Percentiles rank a stretch among this genome's conserved stretches.
Evolutionary conservation across 169 alveolate genomes (phyloP).

Genomic region (Besnoitia besnoiti): DNA sequence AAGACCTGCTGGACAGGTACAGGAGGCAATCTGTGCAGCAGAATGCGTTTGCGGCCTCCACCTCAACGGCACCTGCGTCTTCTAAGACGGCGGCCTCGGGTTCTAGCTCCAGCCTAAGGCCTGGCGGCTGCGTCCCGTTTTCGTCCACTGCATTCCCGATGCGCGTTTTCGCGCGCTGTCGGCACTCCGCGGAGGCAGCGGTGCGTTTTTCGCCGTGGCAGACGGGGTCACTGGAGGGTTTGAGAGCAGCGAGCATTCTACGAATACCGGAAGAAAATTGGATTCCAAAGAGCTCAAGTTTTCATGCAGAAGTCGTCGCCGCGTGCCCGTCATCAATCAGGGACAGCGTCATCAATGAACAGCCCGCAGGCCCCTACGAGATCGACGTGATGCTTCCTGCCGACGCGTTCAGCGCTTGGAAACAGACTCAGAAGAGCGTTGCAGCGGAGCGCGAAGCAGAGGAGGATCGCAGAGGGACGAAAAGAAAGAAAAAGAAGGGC

Average conservation of each 20-base stretch:
- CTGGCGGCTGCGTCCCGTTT: not conserved
- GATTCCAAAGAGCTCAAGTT: constrained; percentile 24
- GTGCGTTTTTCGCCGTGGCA: constrained; percentile 31
- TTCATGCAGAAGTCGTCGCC: constrained; percentile 29
- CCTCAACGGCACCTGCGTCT: not conserved
- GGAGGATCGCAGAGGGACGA: not conserved
- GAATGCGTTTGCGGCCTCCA: not conserved
- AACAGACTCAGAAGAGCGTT: not conserved
- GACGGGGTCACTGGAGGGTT: constrained; percentile 19
- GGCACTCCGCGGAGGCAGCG: not conserved
- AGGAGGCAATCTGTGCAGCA: constrained; percentile 3
- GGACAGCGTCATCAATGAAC: not conserved
- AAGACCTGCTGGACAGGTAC: not conserved
- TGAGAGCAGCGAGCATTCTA: not conserved
- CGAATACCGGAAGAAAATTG: not conserved
- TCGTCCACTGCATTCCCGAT: not conserved
- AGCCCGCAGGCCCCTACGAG: constrained; percentile 32
- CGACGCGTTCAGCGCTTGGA: not conserved
- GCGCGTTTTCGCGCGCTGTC: not conserved
- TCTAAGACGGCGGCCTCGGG: not conserved
- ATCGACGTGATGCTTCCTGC: not conserved
- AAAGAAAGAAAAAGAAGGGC: not conserved
- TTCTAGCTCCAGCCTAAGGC: not conserved
- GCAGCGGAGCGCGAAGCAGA: not conserved
- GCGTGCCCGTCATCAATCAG: not conserved